A percentile compares a stretch with the other conserved stretches of the same genome.
phyloP scores from a whole-genome alignment of 176 grass and related monocot species.

The Carex cristatella region DNA sequence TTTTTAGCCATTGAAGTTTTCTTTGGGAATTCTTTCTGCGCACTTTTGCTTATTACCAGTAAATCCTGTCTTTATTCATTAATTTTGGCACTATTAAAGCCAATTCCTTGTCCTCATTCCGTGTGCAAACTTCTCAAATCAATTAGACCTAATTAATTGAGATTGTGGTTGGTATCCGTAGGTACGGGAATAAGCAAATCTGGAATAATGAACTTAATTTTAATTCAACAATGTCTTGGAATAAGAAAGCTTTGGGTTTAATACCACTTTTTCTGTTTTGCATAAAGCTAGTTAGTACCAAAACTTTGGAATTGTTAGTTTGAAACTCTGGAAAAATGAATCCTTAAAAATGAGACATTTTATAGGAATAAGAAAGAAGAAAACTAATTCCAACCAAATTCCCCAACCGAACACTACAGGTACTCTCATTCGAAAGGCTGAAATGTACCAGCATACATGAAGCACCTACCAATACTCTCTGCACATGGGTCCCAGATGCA shows the following conservation, averaged over 20 bases:
- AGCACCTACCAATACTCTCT: conserved; percentile 57
- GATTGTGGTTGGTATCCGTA: not conserved
- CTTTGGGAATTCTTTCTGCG: not conserved
- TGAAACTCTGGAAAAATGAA: not conserved
- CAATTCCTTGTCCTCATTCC: not conserved
- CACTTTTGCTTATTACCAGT: too few relatives aligned
- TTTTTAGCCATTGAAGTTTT: not conserved
- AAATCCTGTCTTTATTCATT: too few relatives aligned
- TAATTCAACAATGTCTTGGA: not conserved
- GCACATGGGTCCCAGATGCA: conserved; percentile 44
- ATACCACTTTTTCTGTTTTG: not conserved
- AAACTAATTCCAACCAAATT: not conserved
- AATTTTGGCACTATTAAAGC: not conserved
- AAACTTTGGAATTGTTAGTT: conserved; percentile 1
- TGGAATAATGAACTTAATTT: not conserved
- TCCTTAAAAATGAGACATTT: not conserved
- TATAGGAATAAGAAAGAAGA: conserved; percentile 11
- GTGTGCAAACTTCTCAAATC: not conserved
- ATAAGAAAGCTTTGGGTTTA: not conserved
- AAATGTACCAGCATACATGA: conserved; percentile 96
- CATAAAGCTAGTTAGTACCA: not conserved
- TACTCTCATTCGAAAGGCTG: conserved; percentile 64
- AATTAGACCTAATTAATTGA: not conserved
- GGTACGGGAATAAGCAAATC: not conserved
- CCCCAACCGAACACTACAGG: conserved; percentile 58